A percentile compares a stretch with the other conserved stretches of the same genome.
phyloP scores from a whole-genome alignment of 2,329 filamentous ascomycete genomes.

The Penicillium sp. region DNA sequence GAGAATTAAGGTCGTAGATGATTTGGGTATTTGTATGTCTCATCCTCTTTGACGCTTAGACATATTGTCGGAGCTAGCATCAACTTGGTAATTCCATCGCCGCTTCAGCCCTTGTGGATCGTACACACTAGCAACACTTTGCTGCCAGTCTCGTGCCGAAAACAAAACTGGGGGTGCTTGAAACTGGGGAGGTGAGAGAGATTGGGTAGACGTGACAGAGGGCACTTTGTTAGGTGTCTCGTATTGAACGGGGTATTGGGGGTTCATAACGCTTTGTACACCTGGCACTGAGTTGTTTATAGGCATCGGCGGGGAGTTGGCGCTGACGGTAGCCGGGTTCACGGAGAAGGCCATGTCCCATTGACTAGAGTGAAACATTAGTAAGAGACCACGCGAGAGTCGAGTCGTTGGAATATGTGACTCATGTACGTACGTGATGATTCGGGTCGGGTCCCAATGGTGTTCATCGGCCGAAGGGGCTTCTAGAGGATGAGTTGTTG shows the following conservation, averaged over 20 bases:
- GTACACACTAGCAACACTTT: constrained; percentile 49
- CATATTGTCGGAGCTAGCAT: constrained; percentile 29
- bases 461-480: constrained; percentile 63
- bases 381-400: constrained; percentile 12
- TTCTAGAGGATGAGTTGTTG: constrained; percentile 46
- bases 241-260: constrained; percentile 39
- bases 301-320: constrained; percentile 44
- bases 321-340: constrained; percentile 48
- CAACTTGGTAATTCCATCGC: constrained; percentile 43
- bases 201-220: constrained; percentile 30
- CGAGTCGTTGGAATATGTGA: neutral
- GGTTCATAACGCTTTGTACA: constrained; percentile 25
- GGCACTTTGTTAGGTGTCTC: constrained; percentile 30
- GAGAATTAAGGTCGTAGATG: neutral
- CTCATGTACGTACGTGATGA: constrained; percentile 73
- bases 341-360: constrained; percentile 95
- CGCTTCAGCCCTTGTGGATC: constrained; percentile 47
- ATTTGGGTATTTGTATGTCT: neutral
- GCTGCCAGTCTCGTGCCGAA: constrained; percentile 48
- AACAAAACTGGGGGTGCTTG: constrained; percentile 39
- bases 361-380: constrained; percentile 59
- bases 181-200: constrained; percentile 35
- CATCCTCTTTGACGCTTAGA: constrained; percentile 36
- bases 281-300: constrained; percentile 29
- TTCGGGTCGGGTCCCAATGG: constrained; percentile 80